Percentiles rank a stretch among this genome's conserved stretches.
Evolutionary conservation across 2,329 filamentous ascomycete species (phyloP).

Genomic region (Fusarium subglutinans): DNA sequence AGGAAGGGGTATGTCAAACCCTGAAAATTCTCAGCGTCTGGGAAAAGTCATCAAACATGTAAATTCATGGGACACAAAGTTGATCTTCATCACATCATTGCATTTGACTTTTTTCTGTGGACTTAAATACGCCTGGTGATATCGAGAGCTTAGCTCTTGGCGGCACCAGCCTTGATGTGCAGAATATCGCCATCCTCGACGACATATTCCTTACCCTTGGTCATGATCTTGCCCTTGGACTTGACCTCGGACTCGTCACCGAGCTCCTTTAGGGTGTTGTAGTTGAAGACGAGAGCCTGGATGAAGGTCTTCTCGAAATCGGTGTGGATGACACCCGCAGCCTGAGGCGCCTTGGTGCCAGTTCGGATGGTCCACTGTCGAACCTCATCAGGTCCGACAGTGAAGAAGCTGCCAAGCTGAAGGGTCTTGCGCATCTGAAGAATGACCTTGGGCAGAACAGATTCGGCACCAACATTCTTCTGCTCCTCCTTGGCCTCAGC

Average conservation of each 20-base stretch:
- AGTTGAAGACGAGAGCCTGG: constrained; percentile 95
- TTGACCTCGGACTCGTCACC: constrained; percentile 91
- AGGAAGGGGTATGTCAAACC: no score
- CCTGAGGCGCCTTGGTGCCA: constrained; percentile 96
- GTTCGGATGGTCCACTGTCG: constrained; percentile 98
- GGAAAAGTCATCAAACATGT: background rate
- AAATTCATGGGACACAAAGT: background rate
- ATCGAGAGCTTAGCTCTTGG: constrained; percentile 67
- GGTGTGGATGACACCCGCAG: constrained; percentile 96
- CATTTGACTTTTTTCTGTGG: constrained; percentile 39
- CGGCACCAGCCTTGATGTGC: constrained; percentile 89
- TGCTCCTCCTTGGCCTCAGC: constrained; percentile 83
- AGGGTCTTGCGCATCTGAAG: constrained; percentile 91
- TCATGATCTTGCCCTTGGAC: constrained; percentile 95
- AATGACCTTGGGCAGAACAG: constrained; percentile 90
- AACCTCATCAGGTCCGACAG: constrained; percentile 93
- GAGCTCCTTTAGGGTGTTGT: constrained; percentile 78
- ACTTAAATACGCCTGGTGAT: constrained; percentile 14
- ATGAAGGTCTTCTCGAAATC: constrained; percentile 99
- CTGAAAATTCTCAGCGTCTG: background rate
- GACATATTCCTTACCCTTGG: constrained; percentile 97
- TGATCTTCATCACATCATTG: constrained; percentile 32
- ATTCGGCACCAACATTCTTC: constrained; percentile 88
- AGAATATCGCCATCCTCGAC: constrained; percentile 84
- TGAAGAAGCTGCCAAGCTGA: constrained; percentile 96